Evolutionary conservation across 345 rosid genomes (phyloP).

Genomic region (Citrus glauca): DNA sequence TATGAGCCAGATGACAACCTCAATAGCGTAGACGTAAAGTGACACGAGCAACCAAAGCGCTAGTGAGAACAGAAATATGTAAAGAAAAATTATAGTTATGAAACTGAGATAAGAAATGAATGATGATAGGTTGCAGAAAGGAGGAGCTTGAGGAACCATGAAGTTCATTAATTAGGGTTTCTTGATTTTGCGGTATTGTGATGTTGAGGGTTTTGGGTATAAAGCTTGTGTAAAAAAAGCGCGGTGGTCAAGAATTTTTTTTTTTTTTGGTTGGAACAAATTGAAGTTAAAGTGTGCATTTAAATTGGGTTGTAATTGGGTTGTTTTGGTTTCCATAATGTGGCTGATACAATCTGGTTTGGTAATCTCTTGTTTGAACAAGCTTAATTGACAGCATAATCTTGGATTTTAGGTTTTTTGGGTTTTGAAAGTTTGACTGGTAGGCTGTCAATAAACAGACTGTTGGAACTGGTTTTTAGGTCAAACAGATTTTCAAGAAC

Average conservation of each 20-base stretch:
- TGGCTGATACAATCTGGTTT: not conserved
- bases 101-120: not conserved
- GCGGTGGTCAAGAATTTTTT: not conserved
- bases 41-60: not conserved
- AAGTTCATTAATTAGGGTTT: not conserved
- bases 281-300: not conserved
- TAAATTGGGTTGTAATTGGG: not conserved
- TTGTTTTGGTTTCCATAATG: not conserved
- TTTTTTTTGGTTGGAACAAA: not conserved
- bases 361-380: not conserved
- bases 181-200: not conserved
- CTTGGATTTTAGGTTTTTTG: not conserved
- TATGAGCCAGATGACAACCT: not conserved
- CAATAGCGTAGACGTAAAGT: not conserved
- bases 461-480: not conserved
- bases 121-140: not conserved
- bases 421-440: not conserved
- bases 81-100: not conserved
- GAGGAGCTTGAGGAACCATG: not conserved
- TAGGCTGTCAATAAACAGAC: not conserved
- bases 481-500: not conserved
- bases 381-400: not conserved
- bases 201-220: not conserved
- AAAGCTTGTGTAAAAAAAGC: not conserved
- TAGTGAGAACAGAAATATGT: not conserved